These are phyloP conservation scores for Yamadazyma dendronema DNA, from an alignment of 1,139 yeast genomes.

Conservation along the genomic window DNA sequence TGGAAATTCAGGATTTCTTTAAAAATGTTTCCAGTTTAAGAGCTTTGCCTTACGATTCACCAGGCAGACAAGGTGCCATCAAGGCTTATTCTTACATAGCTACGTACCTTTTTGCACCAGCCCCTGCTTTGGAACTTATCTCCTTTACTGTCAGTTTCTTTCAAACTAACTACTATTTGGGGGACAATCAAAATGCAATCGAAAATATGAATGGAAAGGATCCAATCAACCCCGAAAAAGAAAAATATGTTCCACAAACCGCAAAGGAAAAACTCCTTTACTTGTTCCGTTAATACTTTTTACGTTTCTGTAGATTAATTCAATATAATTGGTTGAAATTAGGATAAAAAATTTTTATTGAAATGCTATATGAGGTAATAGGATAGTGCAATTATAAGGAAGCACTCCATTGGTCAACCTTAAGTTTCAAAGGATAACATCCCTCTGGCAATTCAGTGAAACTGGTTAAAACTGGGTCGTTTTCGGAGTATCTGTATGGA, in stretches of 20 bases:
- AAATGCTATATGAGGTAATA: neutral
- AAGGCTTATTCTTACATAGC: slow-evolving; percentile 25
- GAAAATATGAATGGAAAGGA: slow-evolving; percentile 17
- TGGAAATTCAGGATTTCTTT: slow-evolving; percentile 15
- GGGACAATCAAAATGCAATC: slow-evolving; percentile 31
- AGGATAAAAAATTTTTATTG: neutral
- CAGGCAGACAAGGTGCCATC: slow-evolving; percentile 26
- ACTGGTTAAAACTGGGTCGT: slow-evolving; percentile 23
- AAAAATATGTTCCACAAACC: slow-evolving; percentile 4
- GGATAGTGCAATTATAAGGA: neutral
- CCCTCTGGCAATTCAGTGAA: slow-evolving; percentile 4
- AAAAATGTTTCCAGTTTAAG: slow-evolving; percentile 18
- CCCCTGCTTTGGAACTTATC: slow-evolving; percentile 23
- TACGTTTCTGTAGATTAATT: neutral
- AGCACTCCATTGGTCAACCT: slow-evolving; percentile 4
- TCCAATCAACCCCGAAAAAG: slow-evolving; percentile 9
- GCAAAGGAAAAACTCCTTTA: slow-evolving; percentile 4
- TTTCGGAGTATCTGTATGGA: slow-evolving; percentile 39
- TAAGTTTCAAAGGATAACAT: slow-evolving; percentile 3
- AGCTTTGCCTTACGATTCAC: slow-evolving; percentile 20
- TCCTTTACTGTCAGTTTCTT: slow-evolving; percentile 24
- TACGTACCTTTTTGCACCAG: slow-evolving; percentile 22
- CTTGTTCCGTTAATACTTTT: slow-evolving; percentile 6
- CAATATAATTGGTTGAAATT: neutral
- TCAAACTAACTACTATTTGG: slow-evolving; percentile 33